Percentiles rank a stretch among this genome's conserved stretches.
Conservation (phyloP, 2,329 filamentous ascomycete species). For the Nemania diffusa region DNA sequence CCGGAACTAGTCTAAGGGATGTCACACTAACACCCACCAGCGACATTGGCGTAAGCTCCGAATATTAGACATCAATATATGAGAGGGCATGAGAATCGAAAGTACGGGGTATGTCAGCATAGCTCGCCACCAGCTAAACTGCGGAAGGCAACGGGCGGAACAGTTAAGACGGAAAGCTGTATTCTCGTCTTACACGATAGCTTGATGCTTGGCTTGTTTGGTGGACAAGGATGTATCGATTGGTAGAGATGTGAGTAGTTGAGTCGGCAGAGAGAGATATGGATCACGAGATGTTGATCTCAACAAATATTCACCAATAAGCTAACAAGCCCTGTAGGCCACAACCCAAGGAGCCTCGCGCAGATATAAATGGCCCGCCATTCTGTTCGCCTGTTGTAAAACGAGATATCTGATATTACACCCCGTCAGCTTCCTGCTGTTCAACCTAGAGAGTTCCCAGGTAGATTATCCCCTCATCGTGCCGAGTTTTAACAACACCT, state of each 20-base stretch:
- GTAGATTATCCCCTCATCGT: not conserved
- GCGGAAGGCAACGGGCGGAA: slow-evolving; percentile 1
- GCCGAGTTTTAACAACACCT: not conserved
- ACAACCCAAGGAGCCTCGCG: not conserved
- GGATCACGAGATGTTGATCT: not conserved
- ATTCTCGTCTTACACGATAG: slow-evolving; percentile 9
- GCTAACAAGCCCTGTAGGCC: not conserved
- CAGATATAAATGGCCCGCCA: not conserved
- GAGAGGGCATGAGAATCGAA: slow-evolving; percentile 6
- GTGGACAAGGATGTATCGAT: not conserved
- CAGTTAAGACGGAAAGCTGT: slow-evolving; percentile 15
- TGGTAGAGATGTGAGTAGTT: not conserved
- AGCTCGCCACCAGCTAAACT: not conserved
- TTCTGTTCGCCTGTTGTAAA: not conserved
- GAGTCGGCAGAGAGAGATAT: not conserved
- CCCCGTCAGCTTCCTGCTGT: not conserved
- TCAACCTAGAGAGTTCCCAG: not conserved
- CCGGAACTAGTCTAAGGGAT: slow-evolving; percentile 15
- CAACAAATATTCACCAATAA: not conserved
- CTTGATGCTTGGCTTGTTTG: not conserved
- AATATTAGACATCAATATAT: slow-evolving; percentile 1
- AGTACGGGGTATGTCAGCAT: not conserved
- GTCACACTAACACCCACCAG: slow-evolving; percentile 13
- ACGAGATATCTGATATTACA: not conserved
- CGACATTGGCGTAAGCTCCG: slow-evolving; percentile 4